phyloP scores from a whole-genome alignment of 177 flowering plant species.

The Vitis hybrid region DNA sequence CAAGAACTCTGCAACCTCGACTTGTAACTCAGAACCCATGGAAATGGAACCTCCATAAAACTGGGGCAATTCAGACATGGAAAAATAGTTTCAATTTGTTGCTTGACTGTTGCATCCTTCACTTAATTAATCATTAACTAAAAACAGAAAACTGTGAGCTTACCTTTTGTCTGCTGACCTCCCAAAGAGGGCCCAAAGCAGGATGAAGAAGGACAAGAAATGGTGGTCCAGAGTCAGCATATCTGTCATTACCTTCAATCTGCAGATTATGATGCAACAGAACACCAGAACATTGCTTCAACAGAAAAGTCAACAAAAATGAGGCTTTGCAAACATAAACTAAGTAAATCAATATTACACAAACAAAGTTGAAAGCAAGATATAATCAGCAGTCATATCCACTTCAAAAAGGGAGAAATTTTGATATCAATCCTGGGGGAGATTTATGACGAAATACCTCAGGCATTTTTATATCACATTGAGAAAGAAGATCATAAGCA shows the following conservation, averaged over 20 bases:
- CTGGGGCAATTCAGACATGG: constrained; percentile 27
- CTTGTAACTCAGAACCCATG: constrained; percentile 83
- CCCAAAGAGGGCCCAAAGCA: constrained; percentile 96
- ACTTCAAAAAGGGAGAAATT: not conserved
- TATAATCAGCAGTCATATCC: not conserved
- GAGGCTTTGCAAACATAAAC: not conserved
- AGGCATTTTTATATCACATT: constrained; percentile 65
- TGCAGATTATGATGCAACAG: constrained; percentile 20
- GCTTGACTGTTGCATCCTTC: not conserved
- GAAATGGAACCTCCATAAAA: constrained; percentile 85
- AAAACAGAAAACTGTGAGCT: constrained; percentile 6
- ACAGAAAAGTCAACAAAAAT: no score
- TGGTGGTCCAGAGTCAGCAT: constrained; percentile 79
- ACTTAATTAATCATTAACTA: not conserved
- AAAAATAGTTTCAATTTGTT: not conserved
- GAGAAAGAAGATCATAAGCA: constrained; percentile 84
- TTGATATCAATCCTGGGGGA: not conserved
- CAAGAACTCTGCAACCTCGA: constrained; percentile 87
- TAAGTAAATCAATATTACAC: not conserved
- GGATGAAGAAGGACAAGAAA: constrained; percentile 88
- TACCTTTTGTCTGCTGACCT: constrained; percentile 89
- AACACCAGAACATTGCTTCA: not conserved
- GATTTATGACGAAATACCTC: constrained; percentile 42
- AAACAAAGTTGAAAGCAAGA: not conserved
- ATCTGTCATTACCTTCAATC: constrained; percentile 69